These are phyloP conservation scores for Pseudocercospora eumusae DNA, from an alignment of 2,329 filamentous ascomycete genomes.

Conservation along the genomic window DNA sequence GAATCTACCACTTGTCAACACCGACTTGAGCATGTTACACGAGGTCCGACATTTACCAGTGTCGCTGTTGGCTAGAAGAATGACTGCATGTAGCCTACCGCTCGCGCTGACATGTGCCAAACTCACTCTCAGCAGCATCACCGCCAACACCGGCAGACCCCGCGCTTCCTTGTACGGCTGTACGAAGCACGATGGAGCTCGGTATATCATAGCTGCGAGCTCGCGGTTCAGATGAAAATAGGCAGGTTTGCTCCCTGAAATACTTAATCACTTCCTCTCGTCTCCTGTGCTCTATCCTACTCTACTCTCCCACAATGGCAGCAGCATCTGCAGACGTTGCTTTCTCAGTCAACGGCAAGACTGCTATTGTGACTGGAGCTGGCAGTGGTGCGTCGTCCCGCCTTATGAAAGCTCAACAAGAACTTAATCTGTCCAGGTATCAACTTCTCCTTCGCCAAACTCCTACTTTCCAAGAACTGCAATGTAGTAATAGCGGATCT, in stretches of 20 bases:
- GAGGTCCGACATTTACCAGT: not conserved
- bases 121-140: conserved; percentile 1
- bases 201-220: not conserved
- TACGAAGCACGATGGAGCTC: not conserved
- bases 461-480: conserved; percentile 49
- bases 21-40: not conserved
- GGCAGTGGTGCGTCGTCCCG: conserved; percentile 41
- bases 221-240: not conserved
- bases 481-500: conserved; percentile 54
- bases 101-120: not conserved
- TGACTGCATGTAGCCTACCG: not conserved
- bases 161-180: not conserved
- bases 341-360: conserved; percentile 48
- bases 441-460: conserved; percentile 48
- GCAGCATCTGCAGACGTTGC: conserved; percentile 28
- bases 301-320: conserved; percentile 24
- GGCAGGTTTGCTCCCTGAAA: not conserved
- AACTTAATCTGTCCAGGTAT: conserved; percentile 44
- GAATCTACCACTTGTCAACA: not conserved
- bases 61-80: not conserved
- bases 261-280: not conserved
- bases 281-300: not conserved
- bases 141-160: not conserved
- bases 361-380: conserved; percentile 52
- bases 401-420: not conserved